These are phyloP conservation scores for Leccinum variicolor DNA, from an alignment of 768 basidiomycete species.

Conservation along the genomic window DNA sequence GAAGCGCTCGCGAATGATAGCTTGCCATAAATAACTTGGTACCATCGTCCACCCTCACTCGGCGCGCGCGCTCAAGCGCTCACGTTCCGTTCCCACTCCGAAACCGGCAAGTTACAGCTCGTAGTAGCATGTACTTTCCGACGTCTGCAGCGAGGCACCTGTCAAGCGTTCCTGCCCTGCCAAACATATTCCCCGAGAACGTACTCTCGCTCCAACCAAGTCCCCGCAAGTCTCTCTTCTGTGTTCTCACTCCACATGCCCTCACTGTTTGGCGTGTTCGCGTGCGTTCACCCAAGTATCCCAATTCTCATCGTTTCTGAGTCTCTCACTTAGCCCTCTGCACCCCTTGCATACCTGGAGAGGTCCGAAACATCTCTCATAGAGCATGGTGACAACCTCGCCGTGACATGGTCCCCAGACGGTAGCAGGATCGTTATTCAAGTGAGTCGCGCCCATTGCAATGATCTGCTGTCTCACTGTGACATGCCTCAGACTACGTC, in stretches of 20 bases:
- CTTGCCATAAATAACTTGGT: neutral
- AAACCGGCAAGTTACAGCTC: neutral
- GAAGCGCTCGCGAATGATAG: too few relatives aligned
- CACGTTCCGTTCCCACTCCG: neutral
- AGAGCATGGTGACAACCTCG: slow-evolving; percentile 79
- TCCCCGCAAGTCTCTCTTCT: slow-evolving; percentile 76
- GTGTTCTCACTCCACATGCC: slow-evolving; percentile 66
- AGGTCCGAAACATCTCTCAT: slow-evolving; percentile 73
- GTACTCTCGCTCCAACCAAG: slow-evolving; percentile 60
- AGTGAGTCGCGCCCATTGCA: slow-evolving; percentile 40
- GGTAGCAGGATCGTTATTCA: slow-evolving; percentile 76
- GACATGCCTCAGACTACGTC: slow-evolving; percentile 58
- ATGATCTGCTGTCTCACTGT: neutral
- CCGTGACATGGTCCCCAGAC: slow-evolving; percentile 81
- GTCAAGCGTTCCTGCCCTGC: slow-evolving; percentile 65
- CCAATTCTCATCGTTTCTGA: neutral
- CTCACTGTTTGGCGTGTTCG: slow-evolving; percentile 80
- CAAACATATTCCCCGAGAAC: slow-evolving; percentile 55
- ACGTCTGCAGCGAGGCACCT: slow-evolving; percentile 75
- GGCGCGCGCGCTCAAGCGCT: neutral
- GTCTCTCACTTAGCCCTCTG: slow-evolving; percentile 52
- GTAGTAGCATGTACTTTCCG: slow-evolving; percentile 72
- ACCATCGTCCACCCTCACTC: neutral
- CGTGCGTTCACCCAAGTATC: slow-evolving; percentile 40
- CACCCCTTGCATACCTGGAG: slow-evolving; percentile 66